These are phyloP conservation scores for Beauveria pseudobassiana DNA, from an alignment of 2,329 filamentous ascomycete species.

Conservation along the genomic window DNA sequence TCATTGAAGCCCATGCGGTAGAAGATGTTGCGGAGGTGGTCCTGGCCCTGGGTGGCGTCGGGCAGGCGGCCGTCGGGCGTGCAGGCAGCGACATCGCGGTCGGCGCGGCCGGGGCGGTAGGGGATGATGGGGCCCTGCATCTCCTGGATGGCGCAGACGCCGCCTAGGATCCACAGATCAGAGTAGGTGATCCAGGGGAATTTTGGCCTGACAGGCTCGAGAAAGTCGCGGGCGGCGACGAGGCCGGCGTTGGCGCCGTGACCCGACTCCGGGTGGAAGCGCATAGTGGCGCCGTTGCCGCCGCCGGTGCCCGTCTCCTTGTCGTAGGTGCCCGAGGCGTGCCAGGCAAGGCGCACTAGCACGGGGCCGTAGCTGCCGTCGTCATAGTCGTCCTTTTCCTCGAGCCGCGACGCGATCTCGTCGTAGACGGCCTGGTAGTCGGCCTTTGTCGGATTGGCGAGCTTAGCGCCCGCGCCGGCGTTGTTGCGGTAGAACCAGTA, in stretches of 20 bases:
- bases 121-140: conserved; percentile 85
- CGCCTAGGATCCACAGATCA: conserved; percentile 90
- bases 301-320: conserved; percentile 82
- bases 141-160: conserved; percentile 83
- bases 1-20: conserved; percentile 97
- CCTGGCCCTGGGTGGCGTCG: conserved; percentile 68
- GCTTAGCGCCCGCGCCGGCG: conserved; percentile 40
- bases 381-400: conserved; percentile 92
- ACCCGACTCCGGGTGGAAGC: conserved; percentile 79
- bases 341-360: conserved; percentile 85
- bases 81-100: conserved; percentile 75
- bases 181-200: conserved; percentile 96
- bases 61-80: conserved; percentile 86
- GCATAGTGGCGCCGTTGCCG: conserved; percentile 95
- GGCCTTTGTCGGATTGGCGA: conserved; percentile 67
- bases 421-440: conserved; percentile 97
- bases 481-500: conserved; percentile 59
- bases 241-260: conserved; percentile 94
- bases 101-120: conserved; percentile 77
- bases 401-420: conserved; percentile 68
- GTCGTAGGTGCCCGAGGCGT: conserved; percentile 88
- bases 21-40: conserved; percentile 88
- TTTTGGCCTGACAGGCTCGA: conserved; percentile 78
- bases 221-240: conserved; percentile 78
- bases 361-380: conserved; percentile 95